Conservation (phyloP, 2,329 filamentous ascomycete species). For the Cladophialophora yegresii region DNA sequence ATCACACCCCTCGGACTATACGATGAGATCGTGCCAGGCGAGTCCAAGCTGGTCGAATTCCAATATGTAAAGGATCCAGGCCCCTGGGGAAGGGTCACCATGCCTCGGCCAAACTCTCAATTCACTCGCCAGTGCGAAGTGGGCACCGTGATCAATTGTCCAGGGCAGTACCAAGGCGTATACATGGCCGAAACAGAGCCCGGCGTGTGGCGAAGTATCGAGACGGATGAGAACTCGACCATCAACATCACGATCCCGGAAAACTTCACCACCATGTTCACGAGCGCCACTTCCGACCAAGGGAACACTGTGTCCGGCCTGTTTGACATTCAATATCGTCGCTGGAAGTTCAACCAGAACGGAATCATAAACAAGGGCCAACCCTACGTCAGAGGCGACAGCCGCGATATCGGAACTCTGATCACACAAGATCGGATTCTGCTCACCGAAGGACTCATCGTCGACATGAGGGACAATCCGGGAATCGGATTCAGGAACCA, state of each 20-base stretch:
- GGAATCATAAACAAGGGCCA: slow-evolving; percentile 40
- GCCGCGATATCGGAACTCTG: slow-evolving; percentile 39
- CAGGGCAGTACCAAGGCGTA: slow-evolving; percentile 25
- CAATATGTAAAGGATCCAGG: slow-evolving; percentile 19
- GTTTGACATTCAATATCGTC: slow-evolving; percentile 48
- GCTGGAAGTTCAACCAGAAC: slow-evolving; percentile 35
- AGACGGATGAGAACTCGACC: slow-evolving; percentile 19
- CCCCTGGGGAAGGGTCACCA: slow-evolving; percentile 18
- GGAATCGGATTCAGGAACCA: slow-evolving; percentile 51
- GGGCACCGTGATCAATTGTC: slow-evolving; percentile 19
- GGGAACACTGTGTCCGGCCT: slow-evolving; percentile 44
- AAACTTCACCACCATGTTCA: slow-evolving; percentile 22
- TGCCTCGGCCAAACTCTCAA: slow-evolving; percentile 15
- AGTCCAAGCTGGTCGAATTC: slow-evolving; percentile 14
- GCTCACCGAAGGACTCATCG: slow-evolving; percentile 42
- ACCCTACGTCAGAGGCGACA: slow-evolving; percentile 39
- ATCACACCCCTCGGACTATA: slow-evolving; percentile 17
- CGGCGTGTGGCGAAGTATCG: slow-evolving; percentile 4
- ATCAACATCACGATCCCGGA: slow-evolving; percentile 19
- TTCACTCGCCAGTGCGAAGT: slow-evolving; percentile 20
- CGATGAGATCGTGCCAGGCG: slow-evolving; percentile 15
- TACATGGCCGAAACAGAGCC: slow-evolving; percentile 23
- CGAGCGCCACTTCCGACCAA: slow-evolving; percentile 23
- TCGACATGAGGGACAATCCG: slow-evolving; percentile 43
- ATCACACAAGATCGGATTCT: slow-evolving; percentile 40